Base-by-base conservation (phyloP, 495 filamentous ascomycete genomes). In the Talaromyces wortmannii region DNA sequence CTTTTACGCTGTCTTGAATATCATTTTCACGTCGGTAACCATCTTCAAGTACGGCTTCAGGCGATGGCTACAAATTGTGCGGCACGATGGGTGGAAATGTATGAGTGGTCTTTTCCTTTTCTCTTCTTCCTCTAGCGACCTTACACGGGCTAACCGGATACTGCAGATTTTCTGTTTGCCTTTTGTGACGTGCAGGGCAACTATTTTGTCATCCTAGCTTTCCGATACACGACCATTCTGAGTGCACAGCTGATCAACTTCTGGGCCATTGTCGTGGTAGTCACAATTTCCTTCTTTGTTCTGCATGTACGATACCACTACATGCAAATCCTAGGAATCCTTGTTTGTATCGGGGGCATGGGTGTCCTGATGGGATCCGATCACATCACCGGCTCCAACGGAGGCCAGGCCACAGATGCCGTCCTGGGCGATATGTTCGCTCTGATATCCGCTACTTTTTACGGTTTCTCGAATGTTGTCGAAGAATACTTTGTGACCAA, bases 161-260 rank as follows among this genome's bases (percentile, higher is more conserved):
- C n/a, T 33, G 48, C 53, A 82, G 78, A 97, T 67, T 80, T 95
- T 62, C 89, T 97, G 63, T 81, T 98, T 42, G 82, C 86, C 31
- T 96, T 97, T 74, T 80, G 91, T 44, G 94, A 98, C 63, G 94
- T 97, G 47, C 82, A 96, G 73, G 94, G 94, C 45, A 98, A 98
- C 72, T 98, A 96, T 77, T 97, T 97, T 70, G 87, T 88, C 58
- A 94, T 98, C 46, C 81, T 97, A 23, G 94, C 91, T 42, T 97
- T 96, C 76, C 80, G 88, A 30, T 95, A 96, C 71, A 95, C 91
- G 48, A 94, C 85, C 63, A 87, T 92, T 67, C 82, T 94, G 36
- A 94, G 89, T 51, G 91, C 89, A 7, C 92, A 97, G 73, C 79
- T 98, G 32, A 91, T 98, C 71, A 96, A 96, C 78, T 97, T 98